Percentiles rank a stretch among this genome's conserved stretches.
phyloP scores from a whole-genome alignment of 2,329 filamentous ascomycete genomes.

The Magnaporthales sp. region DNA sequence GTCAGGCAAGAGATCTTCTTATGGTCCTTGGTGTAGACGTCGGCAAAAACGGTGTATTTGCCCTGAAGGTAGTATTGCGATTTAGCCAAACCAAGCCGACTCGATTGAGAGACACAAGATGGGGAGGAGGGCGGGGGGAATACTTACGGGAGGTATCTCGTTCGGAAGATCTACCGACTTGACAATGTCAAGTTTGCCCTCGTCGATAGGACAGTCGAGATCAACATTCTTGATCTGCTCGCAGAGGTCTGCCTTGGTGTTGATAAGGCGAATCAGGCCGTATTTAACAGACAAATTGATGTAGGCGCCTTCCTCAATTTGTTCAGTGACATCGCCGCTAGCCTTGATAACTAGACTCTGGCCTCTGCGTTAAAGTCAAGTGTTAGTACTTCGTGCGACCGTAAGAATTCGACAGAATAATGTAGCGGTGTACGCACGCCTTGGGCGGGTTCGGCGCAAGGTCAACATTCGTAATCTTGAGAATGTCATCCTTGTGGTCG shows the following conservation, averaged over 20 bases:
- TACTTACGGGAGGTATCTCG: conserved; percentile 79
- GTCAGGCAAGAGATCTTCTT: conserved; percentile 80
- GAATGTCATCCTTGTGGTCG: conserved; percentile 59
- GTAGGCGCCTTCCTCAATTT: conserved; percentile 69
- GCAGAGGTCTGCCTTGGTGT: conserved; percentile 74
- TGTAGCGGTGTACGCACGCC: conserved; percentile 52
- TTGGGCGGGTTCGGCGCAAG: conserved; percentile 77
- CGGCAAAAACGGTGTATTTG: conserved; percentile 80
- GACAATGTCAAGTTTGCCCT: conserved; percentile 62
- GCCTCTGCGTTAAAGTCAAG: conserved; percentile 47
- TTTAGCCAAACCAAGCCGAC: conserved; percentile 12
- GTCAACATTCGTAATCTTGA: conserved; percentile 72
- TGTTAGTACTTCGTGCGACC: neutral
- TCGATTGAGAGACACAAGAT: neutral
- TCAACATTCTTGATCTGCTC: conserved; percentile 85
- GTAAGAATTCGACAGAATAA: neutral
- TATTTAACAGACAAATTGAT: conserved; percentile 86
- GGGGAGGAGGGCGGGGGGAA: neutral
- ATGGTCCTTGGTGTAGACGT: conserved; percentile 68
- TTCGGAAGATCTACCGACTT: conserved; percentile 81
- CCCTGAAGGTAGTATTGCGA: conserved; percentile 46
- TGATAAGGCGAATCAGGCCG: conserved; percentile 83
- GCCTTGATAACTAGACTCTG: conserved; percentile 70
- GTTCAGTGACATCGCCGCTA: conserved; percentile 61
- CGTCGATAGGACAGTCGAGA: conserved; percentile 77